Percentiles rank a stretch among this genome's conserved stretches.
Conservation (phyloP, 495 filamentous ascomycete genomes). For the Neurospora tetrasperma region DNA sequence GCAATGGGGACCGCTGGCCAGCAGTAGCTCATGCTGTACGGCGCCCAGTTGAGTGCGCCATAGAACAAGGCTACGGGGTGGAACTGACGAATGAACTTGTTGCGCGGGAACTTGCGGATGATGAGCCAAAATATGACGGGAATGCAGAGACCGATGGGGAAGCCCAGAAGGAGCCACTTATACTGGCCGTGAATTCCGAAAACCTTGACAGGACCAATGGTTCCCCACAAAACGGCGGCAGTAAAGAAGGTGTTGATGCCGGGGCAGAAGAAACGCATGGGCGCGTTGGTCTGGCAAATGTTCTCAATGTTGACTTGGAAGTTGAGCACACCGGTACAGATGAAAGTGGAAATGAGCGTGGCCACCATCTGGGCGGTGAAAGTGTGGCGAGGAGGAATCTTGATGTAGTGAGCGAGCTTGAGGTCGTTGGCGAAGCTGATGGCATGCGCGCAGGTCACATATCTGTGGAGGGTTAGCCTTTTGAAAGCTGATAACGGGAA, state of each 20-base stretch:
- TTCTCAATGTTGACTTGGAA: conserved; percentile 30
- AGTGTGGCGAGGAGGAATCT: conserved; percentile 32
- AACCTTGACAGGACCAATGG: conserved; percentile 34
- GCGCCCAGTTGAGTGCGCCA: conserved; percentile 26
- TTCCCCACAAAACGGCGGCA: conserved; percentile 35
- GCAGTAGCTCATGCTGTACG: conserved; percentile 28
- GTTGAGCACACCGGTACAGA: conserved; percentile 30
- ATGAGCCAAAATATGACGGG: conserved; percentile 23
- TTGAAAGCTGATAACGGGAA: background rate
- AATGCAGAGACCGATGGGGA: conserved; percentile 27
- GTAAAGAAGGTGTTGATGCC: conserved; percentile 36
- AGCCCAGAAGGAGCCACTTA: conserved; percentile 24
- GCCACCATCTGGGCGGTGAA: conserved; percentile 36
- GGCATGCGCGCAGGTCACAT: conserved; percentile 32
- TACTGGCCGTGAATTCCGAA: conserved; percentile 31
- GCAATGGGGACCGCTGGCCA: conserved; percentile 32
- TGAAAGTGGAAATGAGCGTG: conserved; percentile 29
- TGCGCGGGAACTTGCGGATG: conserved; percentile 21
- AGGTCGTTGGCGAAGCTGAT: conserved; percentile 29
- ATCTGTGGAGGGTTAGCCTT: conserved; percentile 1
- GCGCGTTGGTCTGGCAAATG: conserved; percentile 31
- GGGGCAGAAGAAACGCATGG: conserved; percentile 32
- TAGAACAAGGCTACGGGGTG: conserved; percentile 32
- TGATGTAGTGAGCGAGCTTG: conserved; percentile 36
- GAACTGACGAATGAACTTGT: conserved; percentile 24